Evolutionary conservation across 768 basidiomycete genomes (phyloP), one percentile per base, ranked within the genome.

Genomic region (Suillus variegatus): DNA sequence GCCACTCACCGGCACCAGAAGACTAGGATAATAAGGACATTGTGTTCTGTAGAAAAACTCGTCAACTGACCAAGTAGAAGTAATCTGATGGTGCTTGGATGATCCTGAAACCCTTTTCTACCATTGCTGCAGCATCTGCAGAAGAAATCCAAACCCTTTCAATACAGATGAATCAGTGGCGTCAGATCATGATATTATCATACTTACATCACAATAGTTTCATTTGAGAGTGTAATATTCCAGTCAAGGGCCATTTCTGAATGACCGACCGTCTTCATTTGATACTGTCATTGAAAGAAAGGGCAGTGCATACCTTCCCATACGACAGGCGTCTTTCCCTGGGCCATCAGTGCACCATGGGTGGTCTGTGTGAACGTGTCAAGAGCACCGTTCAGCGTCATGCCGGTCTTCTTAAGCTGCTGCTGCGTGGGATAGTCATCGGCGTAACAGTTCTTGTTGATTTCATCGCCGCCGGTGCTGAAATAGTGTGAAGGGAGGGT

Each of bases 381-480:
- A 22, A 86, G 73, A 0, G 82, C 83, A 63, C 82, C 70, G 32
- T 80, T 74, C 7, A 85, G 68, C 1, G 78, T 81, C 71, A 75
- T 66, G 3, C 77, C 76, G 4, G 72, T 79, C 6, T 68, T 68
- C 36, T 76, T 76, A 56, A 92, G 75, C 6, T 83, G 82, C 1
- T 76, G 72, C 66, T 86, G 85, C 0, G 89, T 89, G 68, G 80
- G 73, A 0, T 80, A 70, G 73, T 93, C 92, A 22, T 87, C 70
- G 0, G 76, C 72, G 67, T 90, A 92, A 72, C 90, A 90, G 43
- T 79, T 80, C 5, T 73, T 69, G 67, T 93, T 92, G 61, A 93
- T 70, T 70, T 93, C 91, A 68, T 93, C 92, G 0, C 93, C 92
- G 0, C 93, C 93, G 0, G 91, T 89, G 66, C 85, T 85, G 70